phyloP scores from a whole-genome alignment of 345 rosid genomes.

The Kandelia obovata region DNA sequence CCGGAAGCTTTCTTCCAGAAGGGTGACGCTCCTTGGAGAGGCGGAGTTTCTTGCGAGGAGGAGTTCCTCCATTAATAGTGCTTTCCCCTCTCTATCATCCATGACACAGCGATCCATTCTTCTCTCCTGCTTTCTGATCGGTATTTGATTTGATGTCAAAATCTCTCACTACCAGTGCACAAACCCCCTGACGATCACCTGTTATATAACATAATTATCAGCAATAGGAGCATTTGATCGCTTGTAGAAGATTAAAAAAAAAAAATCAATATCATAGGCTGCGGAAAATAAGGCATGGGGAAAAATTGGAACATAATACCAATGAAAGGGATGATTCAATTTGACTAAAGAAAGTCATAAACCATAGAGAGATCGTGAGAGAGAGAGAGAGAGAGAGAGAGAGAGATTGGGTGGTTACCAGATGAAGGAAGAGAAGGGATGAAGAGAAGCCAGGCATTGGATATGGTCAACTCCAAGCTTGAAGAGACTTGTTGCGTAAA shows the following conservation, averaged over 20 bases:
- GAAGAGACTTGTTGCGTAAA: slow-evolving; percentile 52
- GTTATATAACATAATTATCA: background rate
- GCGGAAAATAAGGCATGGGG: background rate
- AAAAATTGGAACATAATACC: too few species aligned
- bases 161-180: slow-evolving; percentile 42
- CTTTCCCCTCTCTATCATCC: slow-evolving; percentile 53
- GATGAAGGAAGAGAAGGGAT: slow-evolving; percentile 47
- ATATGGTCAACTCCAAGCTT: slow-evolving; percentile 78
- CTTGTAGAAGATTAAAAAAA: background rate
- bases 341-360: background rate
- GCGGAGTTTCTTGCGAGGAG: slow-evolving; percentile 89
- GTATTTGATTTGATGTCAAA: slow-evolving; percentile 69
- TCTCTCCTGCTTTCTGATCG: slow-evolving; percentile 34
- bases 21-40: slow-evolving; percentile 85
- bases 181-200: slow-evolving; percentile 21
- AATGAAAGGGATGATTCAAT: background rate
- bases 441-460: slow-evolving; percentile 77
- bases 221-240: slow-evolving; percentile 5
- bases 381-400: background rate
- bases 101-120: slow-evolving; percentile 45
- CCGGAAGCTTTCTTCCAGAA: slow-evolving; percentile 93
- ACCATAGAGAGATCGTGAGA: background rate
- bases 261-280: background rate
- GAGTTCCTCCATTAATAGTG: slow-evolving; percentile 36
- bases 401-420: slow-evolving; percentile 34